Base-by-base conservation (phyloP, 495 filamentous ascomycete species). In the Cercophora samala region DNA sequence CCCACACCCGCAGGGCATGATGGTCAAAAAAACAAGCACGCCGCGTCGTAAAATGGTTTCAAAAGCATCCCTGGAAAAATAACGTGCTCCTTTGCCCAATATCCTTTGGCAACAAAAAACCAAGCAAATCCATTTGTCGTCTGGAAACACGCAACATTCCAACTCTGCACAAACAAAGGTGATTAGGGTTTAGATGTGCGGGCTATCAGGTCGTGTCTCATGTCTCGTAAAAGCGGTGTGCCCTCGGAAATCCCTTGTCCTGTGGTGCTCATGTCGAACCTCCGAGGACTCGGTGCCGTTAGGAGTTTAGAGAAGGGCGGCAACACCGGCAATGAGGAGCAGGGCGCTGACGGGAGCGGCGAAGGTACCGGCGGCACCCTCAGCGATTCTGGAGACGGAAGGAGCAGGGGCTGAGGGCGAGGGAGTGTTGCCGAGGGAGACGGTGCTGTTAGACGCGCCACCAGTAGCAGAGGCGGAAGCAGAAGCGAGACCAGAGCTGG, bases 221-320 rank as follows among this genome's bases (percentile, higher is more conserved):
- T 76, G 61, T 76, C 73, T 77, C 75, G 72, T 77, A 68, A 62
- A 74, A 71, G 68, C 71, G 64, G 37, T 29, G 67, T 64, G 59
- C 58, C 58, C 58, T 52, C 65, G 63, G 59, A 52, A 58, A 62
- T 24, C 42, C 65, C 51, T 63, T 65, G 61, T 66, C 37, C 24
- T 60, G 63, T 51, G 11, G 53, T 58, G 60, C 46, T 46, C 58
- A n/a, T 61, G 24, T 54, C 23, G 56, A 42, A 60, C 54, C 68
- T 60, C 69, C 64, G 70, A 64, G 68, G 64, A 68, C 23, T 64
- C 59, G 60, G 60, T 72, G 71, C 71, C 56, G 55, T 70, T 61
- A 67, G 62, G 70, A 75, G 72, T 66, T 66, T 76, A 77, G 73
- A 77, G 73, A 68, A 77, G 75, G 46, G 71, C 73, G 32, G 70